Base-by-base conservation (phyloP, 352 stramenopile species). In the Phytopythium aichiense region DNA sequence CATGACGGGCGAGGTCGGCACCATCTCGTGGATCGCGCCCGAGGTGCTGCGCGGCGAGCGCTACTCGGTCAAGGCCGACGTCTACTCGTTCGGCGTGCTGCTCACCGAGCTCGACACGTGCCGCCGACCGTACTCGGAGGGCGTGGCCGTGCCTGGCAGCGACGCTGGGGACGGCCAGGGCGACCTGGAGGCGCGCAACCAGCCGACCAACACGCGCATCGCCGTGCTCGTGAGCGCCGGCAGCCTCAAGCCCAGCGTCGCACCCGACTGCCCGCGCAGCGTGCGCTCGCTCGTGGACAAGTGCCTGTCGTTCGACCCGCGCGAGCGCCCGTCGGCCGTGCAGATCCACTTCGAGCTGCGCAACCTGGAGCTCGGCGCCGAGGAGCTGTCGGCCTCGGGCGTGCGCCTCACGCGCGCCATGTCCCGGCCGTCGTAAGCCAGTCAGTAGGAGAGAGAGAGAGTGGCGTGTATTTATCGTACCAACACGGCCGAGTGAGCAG, bases 61-160 rank as follows among this genome's bases (percentile, higher is more conserved):
- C 4, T 93, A 87, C 67, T 86, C 73, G 18, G 75, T 87, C 58
- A 84, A 85, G 61, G 76, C 81, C 5, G 84, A 94, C 56, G 75
- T 94, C 22, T 94, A 91, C 68, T 87, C 77, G 8, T 84, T 91
- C 61, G 84, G 83, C 22, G 75, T 91, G 20, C 71, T 88, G 52
- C 60, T 88, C 12, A 76, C 74, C 0, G 79, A 88, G 54, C 35
- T 88, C 18, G 79, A 86, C 58, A 88, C 79, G 12, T 79, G 69
- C 54, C 59, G 65, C 20, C 64, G 69, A 20, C 56, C 68, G 35
- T 60, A 66, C 53, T 56, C 62, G 20, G 53, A 58, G 23, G 53
- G 53, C 16, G 12, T 58, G 11, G 25, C 33, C 30, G 35, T 46
- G 42, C 20, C 42, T 0, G 42, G 25, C 20, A 49, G 20, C 42